These are phyloP conservation scores for Talaromyces sp. DNA, from an alignment of 2,329 filamentous ascomycete genomes.

Conservation along the genomic window DNA sequence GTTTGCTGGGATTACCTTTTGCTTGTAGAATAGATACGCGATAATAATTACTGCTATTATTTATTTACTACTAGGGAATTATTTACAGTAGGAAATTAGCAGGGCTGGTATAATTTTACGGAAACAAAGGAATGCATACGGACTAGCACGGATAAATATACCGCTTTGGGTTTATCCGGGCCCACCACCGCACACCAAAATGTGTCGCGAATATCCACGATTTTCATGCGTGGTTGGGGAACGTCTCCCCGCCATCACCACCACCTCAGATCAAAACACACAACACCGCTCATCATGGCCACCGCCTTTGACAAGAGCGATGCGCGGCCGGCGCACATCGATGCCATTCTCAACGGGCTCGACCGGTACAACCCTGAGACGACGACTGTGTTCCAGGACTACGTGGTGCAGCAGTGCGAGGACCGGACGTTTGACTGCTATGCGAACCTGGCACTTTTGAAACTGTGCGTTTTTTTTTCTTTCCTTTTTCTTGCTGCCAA, in stretches of 20 bases:
- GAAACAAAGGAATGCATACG: no score
- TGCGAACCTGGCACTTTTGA: slow-evolving; percentile 90
- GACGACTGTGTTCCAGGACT: slow-evolving; percentile 86
- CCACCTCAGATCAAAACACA: not conserved
- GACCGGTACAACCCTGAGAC: slow-evolving; percentile 99
- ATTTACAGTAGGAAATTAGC: not conserved
- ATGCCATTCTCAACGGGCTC: slow-evolving; percentile 89
- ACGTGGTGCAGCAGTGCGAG: slow-evolving; percentile 92
- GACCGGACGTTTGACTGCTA: slow-evolving; percentile 92
- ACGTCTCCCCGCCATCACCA: not conserved
- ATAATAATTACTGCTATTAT: not conserved
- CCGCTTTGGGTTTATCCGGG: not conserved
- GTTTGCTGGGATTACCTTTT: not conserved
- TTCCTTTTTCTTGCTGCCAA: slow-evolving; percentile 10
- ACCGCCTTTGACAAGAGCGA: slow-evolving; percentile 76
- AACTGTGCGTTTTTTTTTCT: slow-evolving; percentile 63
- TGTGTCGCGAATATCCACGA: not conserved
- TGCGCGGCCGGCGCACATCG: slow-evolving; percentile 87
- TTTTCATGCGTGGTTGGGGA: not conserved
- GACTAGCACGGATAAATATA: slow-evolving; percentile 7
- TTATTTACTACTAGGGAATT: not conserved
- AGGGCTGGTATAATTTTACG: not conserved
- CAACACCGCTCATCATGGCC: slow-evolving; percentile 18
- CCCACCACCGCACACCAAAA: slow-evolving; percentile 10
- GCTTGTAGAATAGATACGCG: not conserved